Evolutionary conservation across 2,329 filamentous ascomycete species (phyloP).

Genomic region (Tothia fuscella): DNA sequence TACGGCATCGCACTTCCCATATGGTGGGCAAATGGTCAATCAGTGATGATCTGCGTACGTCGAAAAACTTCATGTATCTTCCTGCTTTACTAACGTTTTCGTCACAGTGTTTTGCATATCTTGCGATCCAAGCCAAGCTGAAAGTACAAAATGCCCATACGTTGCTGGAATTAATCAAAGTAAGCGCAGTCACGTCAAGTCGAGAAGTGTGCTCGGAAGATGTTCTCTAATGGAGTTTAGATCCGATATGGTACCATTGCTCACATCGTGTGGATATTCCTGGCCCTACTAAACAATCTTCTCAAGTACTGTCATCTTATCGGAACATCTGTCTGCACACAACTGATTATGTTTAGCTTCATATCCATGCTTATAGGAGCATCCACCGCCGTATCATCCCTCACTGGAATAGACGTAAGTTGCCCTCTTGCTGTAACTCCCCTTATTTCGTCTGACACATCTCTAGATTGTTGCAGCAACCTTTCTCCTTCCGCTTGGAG

Average conservation of each 20-base stretch:
- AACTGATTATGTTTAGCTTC: conserved; percentile 1
- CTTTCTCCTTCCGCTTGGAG: conserved; percentile 69
- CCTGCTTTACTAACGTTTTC: conserved; percentile 17
- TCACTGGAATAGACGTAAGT: conserved; percentile 79
- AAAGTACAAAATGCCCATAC: conserved; percentile 77
- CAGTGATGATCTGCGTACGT: not conserved
- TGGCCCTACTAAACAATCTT: conserved; percentile 42
- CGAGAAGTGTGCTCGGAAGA: too few species aligned
- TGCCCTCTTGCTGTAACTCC: conserved; percentile 66
- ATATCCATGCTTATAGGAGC: conserved; percentile 3
- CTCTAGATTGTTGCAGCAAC: conserved; percentile 70
- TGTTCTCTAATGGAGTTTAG: not conserved
- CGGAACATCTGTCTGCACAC: not conserved
- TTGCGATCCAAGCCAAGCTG: conserved; percentile 81
- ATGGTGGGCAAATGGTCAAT: conserved; percentile 10
- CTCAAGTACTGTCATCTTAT: conserved; percentile 1
- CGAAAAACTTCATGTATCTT: not conserved
- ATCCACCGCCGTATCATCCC: conserved; percentile 33
- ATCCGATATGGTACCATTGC: conserved; percentile 57
- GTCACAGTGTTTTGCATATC: conserved; percentile 76
- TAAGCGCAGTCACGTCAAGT: conserved; percentile 23
- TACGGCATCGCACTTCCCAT: conserved; percentile 59
- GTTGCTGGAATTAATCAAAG: conserved; percentile 71
- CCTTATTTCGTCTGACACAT: conserved; percentile 48
- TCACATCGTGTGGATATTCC: conserved; percentile 35